Evolutionary conservation across 2,329 filamentous ascomycete genomes (phyloP).

Genomic region (Paracoccidioides lutzii): DNA sequence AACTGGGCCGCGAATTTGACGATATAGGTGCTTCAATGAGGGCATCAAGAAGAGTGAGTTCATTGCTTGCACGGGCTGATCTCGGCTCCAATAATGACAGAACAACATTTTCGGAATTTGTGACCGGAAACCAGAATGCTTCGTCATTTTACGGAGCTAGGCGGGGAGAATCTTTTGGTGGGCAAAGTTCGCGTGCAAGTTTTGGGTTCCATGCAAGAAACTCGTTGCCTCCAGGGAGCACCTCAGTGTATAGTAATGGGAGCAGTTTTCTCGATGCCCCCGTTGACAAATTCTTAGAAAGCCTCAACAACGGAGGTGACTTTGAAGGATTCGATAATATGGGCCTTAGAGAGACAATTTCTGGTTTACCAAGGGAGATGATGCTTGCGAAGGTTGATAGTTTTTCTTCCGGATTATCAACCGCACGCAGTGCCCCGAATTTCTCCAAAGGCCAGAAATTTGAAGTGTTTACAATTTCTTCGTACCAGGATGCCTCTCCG

Average conservation of each 20-base stretch:
- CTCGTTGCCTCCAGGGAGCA: constrained; percentile 42
- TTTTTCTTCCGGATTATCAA: constrained; percentile 43
- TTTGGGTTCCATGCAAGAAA: constrained; percentile 40
- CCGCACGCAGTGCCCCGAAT: constrained; percentile 17
- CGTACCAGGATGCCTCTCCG: constrained; percentile 21
- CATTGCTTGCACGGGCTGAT: constrained; percentile 74
- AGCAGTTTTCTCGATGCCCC: constrained; percentile 56
- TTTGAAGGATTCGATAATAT: constrained; percentile 59
- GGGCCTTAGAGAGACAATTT: constrained; percentile 59
- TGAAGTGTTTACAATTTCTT: constrained; percentile 53
- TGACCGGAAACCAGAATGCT: constrained; percentile 32
- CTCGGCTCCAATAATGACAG: constrained; percentile 74
- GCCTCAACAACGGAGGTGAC: constrained; percentile 48
- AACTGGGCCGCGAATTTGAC: constrained; percentile 55
- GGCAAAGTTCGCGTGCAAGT: constrained; percentile 51
- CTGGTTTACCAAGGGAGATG: constrained; percentile 60
- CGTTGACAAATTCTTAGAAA: constrained; percentile 56
- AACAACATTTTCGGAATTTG: constrained; percentile 62
- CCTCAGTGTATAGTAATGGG: constrained; percentile 35
- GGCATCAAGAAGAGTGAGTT: constrained; percentile 73
- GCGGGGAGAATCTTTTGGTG: constrained; percentile 62
- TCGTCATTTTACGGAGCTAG: constrained; percentile 36
- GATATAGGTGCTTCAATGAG: constrained; percentile 43
- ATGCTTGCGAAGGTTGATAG: constrained; percentile 57
- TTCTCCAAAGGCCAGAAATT: constrained; percentile 18